Base-by-base conservation (phyloP, 2,329 filamentous ascomycete genomes). In the Apiospora sp. region DNA sequence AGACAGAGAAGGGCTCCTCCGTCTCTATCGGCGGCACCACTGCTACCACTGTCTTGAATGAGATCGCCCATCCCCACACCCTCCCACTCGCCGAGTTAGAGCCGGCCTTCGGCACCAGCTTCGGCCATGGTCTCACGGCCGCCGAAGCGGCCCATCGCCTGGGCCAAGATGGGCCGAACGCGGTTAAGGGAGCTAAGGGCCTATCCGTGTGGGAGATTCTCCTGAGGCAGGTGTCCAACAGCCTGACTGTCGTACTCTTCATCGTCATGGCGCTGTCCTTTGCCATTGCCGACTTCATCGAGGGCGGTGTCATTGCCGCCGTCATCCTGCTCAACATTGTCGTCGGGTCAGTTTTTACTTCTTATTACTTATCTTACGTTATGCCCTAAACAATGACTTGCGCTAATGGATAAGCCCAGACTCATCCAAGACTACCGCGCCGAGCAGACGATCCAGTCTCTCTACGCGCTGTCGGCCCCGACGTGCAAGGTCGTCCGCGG, bases 201-300 rank as follows among this genome's bases (percentile, higher is more conserved):
- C 84, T 92, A 84, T 93, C 92, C 82, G 79, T 92, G 83, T 93
- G 91, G 90, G 89, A 92, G 84, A 93, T 94, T 84, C 88, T 94
- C 84, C 83, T 94, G 83, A 92, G 92, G 80, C 92, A 94, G 85
- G 88, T 94, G 77, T 93, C 92, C 76, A 94, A 94, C 84, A 93
- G 92, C 84, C 85, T 94, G 83, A 94, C 92, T 75, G 86, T 92
- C 80, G 91, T 93, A 75, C 90, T 95, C 77, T 86, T 94, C 76
- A 90, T 93, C 78, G 92, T 93, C 78, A 94, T 93, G 90, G 91
- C 90, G 73, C 84, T 90, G 73, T 91, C 89, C 68, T 92, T 92
- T 83, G 89, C 87, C 80, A 92, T 92, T 76, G 79, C 86, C 77
- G 91, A 92, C 80, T 91, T 87, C 78, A 87, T 91, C 79, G 90